These are phyloP conservation scores for Hyphodiscus sp. DNA, from an alignment of 2,329 filamentous ascomycete genomes.

Conservation along the genomic window DNA sequence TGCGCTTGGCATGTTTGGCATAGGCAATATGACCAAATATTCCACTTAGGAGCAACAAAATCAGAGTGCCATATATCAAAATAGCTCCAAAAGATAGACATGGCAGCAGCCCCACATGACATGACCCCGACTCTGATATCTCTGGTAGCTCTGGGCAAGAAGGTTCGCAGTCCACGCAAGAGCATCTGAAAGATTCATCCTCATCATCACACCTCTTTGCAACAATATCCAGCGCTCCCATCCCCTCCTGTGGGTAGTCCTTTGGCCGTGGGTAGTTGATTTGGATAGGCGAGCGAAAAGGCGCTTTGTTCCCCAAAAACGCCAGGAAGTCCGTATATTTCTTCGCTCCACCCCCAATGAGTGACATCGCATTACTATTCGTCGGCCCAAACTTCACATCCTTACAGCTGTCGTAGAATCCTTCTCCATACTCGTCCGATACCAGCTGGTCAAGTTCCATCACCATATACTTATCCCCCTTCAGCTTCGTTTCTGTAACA, in stretches of 20 bases:
- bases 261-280: conserved; percentile 76
- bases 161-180: conserved; percentile 85
- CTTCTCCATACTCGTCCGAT: conserved; percentile 73
- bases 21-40: conserved; percentile 71
- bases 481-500: conserved; percentile 67
- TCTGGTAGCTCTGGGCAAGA: conserved; percentile 78
- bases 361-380: conserved; percentile 87
- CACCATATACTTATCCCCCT: conserved; percentile 53
- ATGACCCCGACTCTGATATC: conserved; percentile 63
- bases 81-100: conserved; percentile 93
- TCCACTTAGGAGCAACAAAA: conserved; percentile 60
- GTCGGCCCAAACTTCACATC: conserved; percentile 97
- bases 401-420: conserved; percentile 96
- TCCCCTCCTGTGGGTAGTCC: conserved; percentile 56
- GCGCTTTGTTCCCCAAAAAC: conserved; percentile 81
- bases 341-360: conserved; percentile 92
- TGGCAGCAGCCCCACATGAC: conserved; percentile 79
- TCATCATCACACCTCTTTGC: conserved; percentile 86
- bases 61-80: conserved; percentile 70
- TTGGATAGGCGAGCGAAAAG: conserved; percentile 88
- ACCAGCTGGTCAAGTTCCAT: conserved; percentile 88
- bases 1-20: conserved; percentile 64
- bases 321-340: conserved; percentile 83
- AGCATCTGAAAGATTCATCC: conserved; percentile 79
- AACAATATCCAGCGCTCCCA: conserved; percentile 64